phyloP scores from a whole-genome alignment of 1,284 basidiomycete genomes.

The Trichosporon coremiiforme region DNA sequence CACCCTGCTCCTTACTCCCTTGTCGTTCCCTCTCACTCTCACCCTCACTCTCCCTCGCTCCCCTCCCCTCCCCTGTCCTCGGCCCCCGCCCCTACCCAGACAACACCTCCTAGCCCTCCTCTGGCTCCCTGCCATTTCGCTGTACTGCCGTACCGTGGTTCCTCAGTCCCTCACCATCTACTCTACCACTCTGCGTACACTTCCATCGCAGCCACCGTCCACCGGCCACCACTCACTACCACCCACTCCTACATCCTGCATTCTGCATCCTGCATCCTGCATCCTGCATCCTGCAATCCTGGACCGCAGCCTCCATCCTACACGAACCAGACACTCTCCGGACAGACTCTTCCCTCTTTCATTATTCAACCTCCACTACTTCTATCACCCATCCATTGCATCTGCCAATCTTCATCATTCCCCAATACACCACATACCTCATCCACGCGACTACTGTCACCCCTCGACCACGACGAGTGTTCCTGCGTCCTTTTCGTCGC shows the following conservation, averaged over 20 bases:
- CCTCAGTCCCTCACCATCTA: not conserved
- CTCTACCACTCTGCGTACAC: not conserved
- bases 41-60: too few relatives aligned
- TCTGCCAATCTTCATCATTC: not conserved
- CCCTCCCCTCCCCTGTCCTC: not conserved
- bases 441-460: not conserved
- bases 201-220: not conserved
- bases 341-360: not conserved
- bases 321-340: not conserved
- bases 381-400: not conserved
- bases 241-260: not conserved
- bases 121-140: not conserved
- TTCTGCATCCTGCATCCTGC: not conserved
- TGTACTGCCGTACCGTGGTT: not conserved
- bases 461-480: not conserved
- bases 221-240: conserved; percentile 9
- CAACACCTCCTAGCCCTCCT: not conserved
- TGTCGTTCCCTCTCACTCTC: not conserved
- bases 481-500: not conserved
- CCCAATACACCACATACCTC: not conserved
- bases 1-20: not conserved
- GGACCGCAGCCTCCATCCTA: too few relatives aligned
- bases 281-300: conserved; percentile 4
- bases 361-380: conserved; percentile 16
- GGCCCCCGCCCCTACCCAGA: not conserved